Evolutionary conservation across 768 basidiomycete genomes (phyloP), one percentile per base, ranked within the genome.

Genomic region (Chlorophyllum brunneum): DNA sequence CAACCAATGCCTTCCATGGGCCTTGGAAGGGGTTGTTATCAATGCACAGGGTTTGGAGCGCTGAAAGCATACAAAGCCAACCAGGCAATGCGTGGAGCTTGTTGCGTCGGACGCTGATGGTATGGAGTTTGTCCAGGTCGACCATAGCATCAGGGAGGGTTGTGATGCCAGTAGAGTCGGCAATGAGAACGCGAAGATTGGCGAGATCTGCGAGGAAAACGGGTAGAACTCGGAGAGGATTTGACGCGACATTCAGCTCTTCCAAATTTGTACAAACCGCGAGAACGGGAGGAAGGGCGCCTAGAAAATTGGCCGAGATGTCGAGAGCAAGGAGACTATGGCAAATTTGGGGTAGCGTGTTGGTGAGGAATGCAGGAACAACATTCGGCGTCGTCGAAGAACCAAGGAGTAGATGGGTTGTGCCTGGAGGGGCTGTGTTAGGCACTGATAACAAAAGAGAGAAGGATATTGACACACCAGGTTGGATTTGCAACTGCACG

Each of bases 11-110:
- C 63, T 86, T 84, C 92, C 94, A 97, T 1, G 92, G 90, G 6
- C 89, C 90, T 60, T 91, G 89, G 69, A 99, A 98, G 6, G 95
- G 93, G 65, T 99, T 99, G 15, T 85, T 88, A 57, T 98, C 95
- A n/a, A 99, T 82, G 58, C 86, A 87, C 2, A 99, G 72, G 1
- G 85, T 88, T 66, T 95, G 92, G 41, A 99, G 74, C 26, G 78
- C 77, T 16, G 84, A 80, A n/a, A 99, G 76, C 24, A 92, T 80
- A 65, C 92, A 92, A 40, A 99, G 77, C 95, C 97, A 99, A 56
- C 88, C 83, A n/a, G 97, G 95, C 15, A 98, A 79, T 5, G 87
- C 80, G 58, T 88, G 78, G 62, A 99, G 75, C 65, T 87, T 87
- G 70, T 99, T 99, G 62, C 88, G 74, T 40, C 95, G 84, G 49